Evolutionary conservation across 2,329 filamentous ascomycete genomes (phyloP), one percentile per base, ranked within the genome.

Genomic region (Exophiala bonariae): DNA sequence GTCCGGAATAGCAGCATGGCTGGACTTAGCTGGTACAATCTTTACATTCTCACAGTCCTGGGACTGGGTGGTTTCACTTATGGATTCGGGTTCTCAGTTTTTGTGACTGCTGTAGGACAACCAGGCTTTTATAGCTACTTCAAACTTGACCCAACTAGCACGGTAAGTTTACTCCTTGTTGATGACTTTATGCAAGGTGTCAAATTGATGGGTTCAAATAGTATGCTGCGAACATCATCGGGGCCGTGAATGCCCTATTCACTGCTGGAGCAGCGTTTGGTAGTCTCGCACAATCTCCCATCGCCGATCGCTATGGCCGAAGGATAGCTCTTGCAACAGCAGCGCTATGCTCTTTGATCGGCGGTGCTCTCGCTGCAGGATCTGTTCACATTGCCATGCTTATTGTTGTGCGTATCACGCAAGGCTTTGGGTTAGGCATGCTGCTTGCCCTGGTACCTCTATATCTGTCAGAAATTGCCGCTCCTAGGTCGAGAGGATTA

Each of bases 391-490:
- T 23, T 17, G 36, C 44, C 19, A 53, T 53, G 47, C 33, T 50
- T 32, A 30, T 33, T 18, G 44, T 64, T 23, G 63, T 41, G 5
- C 23, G 47, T 3, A 23, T 50, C 30, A 8, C 44, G 10, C 30
- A 28, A 9, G 72, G 71, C 10, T 66, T 72, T 46, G 72, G 70
- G 2, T 67, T 74, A 1, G 71, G 71, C 1, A 68, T 67, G 51
- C 55, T 74, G 3, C 70, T 73, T 43, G 64, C 67, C 6, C 72
- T 69, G 0, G 46, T 73, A 26, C 70, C 70, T 1, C 62, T 69
- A 0, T 75, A 73, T 47, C 62, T 74, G 3, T 63, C 70, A 2
- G 71, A 75, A 45, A 59, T 70, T 1, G 66, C 70, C 0, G 71
- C 72, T 1, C 65, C 67, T 0, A 65, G 69, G 3, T 59, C 72